These are phyloP conservation scores for Cunninghamia lanceolata DNA, from an alignment of 75 land plant species.

Conservation along the genomic window DNA sequence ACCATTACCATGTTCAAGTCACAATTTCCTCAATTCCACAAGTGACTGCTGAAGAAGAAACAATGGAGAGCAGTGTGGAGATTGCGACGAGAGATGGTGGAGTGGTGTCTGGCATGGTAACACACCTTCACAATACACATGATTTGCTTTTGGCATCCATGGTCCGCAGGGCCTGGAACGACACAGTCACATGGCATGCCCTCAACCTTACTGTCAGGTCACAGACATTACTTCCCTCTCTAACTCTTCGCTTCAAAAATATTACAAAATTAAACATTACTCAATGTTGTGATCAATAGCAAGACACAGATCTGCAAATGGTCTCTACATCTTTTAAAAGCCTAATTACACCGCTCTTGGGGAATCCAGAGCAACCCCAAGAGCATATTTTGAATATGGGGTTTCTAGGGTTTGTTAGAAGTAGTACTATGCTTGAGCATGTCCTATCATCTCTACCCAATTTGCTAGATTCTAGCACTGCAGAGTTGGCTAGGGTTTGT, in stretches of 20 bases:
- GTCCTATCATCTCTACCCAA: too few species aligned
- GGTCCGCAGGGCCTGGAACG: constrained; percentile 35
- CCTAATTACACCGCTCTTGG: constrained; percentile 15
- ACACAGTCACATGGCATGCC: constrained; percentile 17
- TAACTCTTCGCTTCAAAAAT: constrained; percentile 17
- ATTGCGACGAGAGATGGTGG: not conserved
- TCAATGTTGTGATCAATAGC: constrained; percentile 22
- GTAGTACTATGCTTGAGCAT: constrained; percentile 15
- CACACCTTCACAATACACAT: not conserved
- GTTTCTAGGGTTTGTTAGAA: constrained; percentile 16
- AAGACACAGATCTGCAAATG: constrained; percentile 22
- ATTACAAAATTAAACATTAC: constrained; percentile 20
- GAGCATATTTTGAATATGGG: constrained; percentile 23
- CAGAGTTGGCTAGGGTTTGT: constrained; percentile 16
- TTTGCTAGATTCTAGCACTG: constrained; percentile 19
- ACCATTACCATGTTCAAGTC: too few species aligned
- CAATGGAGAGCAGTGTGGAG: constrained; percentile 7
- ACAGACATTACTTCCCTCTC: not conserved
- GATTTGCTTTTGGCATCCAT: constrained; percentile 30
- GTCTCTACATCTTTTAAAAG: constrained; percentile 8
- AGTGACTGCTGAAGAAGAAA: not conserved
- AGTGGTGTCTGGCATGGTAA: constrained; percentile 23
- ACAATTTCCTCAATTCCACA: too few species aligned
- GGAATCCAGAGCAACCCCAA: constrained; percentile 18
- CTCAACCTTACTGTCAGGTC: constrained; percentile 21